Conservation (phyloP, 768 basidiomycete genomes). For the Agrocybe pediades region DNA sequence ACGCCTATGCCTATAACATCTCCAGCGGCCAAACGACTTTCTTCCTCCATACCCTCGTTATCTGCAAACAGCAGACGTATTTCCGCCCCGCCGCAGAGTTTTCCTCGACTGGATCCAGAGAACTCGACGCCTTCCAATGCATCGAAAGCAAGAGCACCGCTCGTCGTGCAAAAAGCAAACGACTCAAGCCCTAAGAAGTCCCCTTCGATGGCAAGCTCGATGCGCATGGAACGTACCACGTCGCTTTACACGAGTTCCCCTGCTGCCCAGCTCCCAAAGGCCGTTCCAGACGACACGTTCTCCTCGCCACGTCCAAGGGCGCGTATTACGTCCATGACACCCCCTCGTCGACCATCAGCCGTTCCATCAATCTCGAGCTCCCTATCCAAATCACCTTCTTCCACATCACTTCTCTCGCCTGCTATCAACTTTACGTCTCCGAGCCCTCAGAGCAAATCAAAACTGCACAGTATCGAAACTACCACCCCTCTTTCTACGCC, state of each 20-base stretch:
- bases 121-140: slow-evolving; percentile 22
- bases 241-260: slow-evolving; percentile 26
- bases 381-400: slow-evolving; percentile 27
- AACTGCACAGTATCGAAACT: slow-evolving; percentile 19
- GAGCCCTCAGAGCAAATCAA: slow-evolving; percentile 35
- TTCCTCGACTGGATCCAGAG: slow-evolving; percentile 27
- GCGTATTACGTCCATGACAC: slow-evolving; percentile 48
- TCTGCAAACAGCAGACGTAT: slow-evolving; percentile 35
- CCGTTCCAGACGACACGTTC: slow-evolving; percentile 19
- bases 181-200: slow-evolving; percentile 7
- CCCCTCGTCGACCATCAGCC: slow-evolving; percentile 25
- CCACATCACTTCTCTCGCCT: slow-evolving; percentile 27
- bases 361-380: slow-evolving; percentile 23
- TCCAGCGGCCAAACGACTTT: slow-evolving; percentile 34
- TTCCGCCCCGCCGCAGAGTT: slow-evolving; percentile 38
- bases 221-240: slow-evolving; percentile 24
- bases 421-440: slow-evolving; percentile 42
- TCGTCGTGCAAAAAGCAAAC: slow-evolving; percentile 16
- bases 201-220: slow-evolving; percentile 26
- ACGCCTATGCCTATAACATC: slow-evolving; percentile 40
- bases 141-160: slow-evolving; percentile 9
- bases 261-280: slow-evolving; percentile 18
- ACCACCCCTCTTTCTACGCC: slow-evolving; percentile 33
- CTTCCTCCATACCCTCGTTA: slow-evolving; percentile 38
- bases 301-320: slow-evolving; percentile 35